Evolutionary conservation across 768 basidiomycete genomes (phyloP), one percentile per base, ranked within the genome.

Genomic region (Pulveroboletus sp.): DNA sequence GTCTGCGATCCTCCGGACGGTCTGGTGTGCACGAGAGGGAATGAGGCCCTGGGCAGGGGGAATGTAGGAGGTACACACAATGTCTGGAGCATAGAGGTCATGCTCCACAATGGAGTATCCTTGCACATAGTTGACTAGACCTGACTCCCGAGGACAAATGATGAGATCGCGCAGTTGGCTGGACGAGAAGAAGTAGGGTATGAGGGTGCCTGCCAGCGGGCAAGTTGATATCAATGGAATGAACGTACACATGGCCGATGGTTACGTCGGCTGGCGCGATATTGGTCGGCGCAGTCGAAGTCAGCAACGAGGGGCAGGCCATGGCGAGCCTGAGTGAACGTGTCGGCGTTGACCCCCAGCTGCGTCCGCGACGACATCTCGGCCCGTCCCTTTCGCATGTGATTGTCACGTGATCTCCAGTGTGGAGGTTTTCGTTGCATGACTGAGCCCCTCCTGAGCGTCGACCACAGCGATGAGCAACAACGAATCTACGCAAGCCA

Each of bases 121-220:
- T 24, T 77, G 77, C 3, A 85, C 72, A 56, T 85, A 88, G 65
- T 81, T 82, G 33, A 88, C 76, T 6, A 83, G 61, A 3, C 86
- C 85, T 11, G 76, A 70, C 55, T 83, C 78, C 6, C 79, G 72
- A 1, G 87, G 88, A 65, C 86, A 89, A 51, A 86, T 78, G 43
- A 90, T 68, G 43, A 92, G 79, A 70, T 92, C 88, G 32, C 89
- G 78, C 27, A 92, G 72, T 69, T 92, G 89, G 26, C 86, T 87
- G 66, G 39, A 51, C 24, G 37, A 24, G 49, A 12, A 45, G 32
- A 39, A 17, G 43, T 36, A 27, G 49, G 33, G 51, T 50, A 62
- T 48, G 41, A 32, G 54, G 51, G 38, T 44, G 38, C 24, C 21
- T 31, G 49, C 57, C 41, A 50, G 41, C 31, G 31, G 24, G 21